phyloP scores from a whole-genome alignment of 768 basidiomycete genomes.

The Trametes cubensis region DNA sequence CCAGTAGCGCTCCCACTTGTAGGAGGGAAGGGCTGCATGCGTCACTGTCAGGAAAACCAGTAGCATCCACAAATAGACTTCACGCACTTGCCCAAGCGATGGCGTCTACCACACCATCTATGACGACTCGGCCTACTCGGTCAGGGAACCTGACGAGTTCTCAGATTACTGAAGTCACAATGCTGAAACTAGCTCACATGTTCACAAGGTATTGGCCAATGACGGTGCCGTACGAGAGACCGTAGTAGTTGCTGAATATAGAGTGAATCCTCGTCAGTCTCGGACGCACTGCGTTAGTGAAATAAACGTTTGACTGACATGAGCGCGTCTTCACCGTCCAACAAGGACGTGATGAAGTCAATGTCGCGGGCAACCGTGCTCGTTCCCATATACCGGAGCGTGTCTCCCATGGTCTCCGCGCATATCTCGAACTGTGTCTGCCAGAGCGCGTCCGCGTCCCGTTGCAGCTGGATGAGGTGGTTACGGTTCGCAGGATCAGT shows the following conservation, averaged over 20 bases:
- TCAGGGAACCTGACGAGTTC: constrained; percentile 33
- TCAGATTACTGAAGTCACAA: neutral
- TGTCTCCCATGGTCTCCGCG: constrained; percentile 32
- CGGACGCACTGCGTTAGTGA: neutral
- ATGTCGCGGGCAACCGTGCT: constrained; percentile 38
- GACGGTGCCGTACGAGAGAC: constrained; percentile 38
- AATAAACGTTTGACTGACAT: constrained; percentile 25
- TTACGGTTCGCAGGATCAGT: constrained; percentile 28
- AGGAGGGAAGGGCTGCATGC: constrained; percentile 22
- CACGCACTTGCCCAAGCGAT: constrained; percentile 32
- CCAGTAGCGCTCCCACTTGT: constrained; percentile 30
- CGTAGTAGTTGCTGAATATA: constrained; percentile 33
- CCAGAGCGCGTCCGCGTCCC: constrained; percentile 29
- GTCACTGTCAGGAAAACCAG: neutral
- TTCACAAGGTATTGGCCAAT: constrained; percentile 39
- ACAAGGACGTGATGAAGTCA: constrained; percentile 31
- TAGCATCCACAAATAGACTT: constrained; percentile 3
- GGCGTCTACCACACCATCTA: constrained; percentile 39
- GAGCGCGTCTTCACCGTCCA: constrained; percentile 34
- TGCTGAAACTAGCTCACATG: constrained; percentile 27
- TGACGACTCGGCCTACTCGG: constrained; percentile 34
- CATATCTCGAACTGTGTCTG: constrained; percentile 34
- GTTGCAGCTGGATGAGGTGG: constrained; percentile 28
- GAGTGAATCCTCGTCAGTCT: constrained; percentile 10
- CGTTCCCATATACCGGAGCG: constrained; percentile 36